phyloP scores from a whole-genome alignment of 192 early-diverging fungal species.

The Entomortierella beljakovae region DNA sequence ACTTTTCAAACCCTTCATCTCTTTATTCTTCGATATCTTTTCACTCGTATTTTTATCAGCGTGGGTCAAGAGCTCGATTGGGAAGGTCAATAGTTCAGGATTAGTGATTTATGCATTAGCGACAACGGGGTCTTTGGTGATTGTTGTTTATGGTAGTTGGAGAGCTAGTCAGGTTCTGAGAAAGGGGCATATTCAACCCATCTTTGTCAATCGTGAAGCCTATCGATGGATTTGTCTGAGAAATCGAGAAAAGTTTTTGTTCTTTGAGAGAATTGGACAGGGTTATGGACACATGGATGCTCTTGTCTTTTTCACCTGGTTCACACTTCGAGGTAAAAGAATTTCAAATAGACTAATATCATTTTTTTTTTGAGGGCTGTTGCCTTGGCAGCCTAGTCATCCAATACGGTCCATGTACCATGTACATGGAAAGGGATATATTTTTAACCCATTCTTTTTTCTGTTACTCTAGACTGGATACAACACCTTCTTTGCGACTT shows the following conservation, averaged over 20 bases:
- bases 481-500: slow-evolving; percentile 48
- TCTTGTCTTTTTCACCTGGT: slow-evolving; percentile 41
- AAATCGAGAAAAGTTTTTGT: slow-evolving; percentile 34
- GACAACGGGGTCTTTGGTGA: slow-evolving; percentile 14
- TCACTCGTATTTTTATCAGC: slow-evolving; percentile 21
- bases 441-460: not conserved
- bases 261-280: slow-evolving; percentile 50
- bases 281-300: slow-evolving; percentile 42
- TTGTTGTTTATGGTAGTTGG: slow-evolving; percentile 36
- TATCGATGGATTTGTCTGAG: slow-evolving; percentile 46
- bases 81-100: slow-evolving; percentile 25
- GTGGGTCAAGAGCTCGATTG: slow-evolving; percentile 20
- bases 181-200: slow-evolving; percentile 34
- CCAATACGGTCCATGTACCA: not conserved
- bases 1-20: slow-evolving; percentile 34
- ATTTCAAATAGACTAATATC: not conserved
- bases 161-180: slow-evolving; percentile 21
- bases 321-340: slow-evolving; percentile 31
- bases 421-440: not conserved
- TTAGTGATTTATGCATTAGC: slow-evolving; percentile 31
- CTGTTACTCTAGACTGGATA: slow-evolving; percentile 36
- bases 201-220: slow-evolving; percentile 47
- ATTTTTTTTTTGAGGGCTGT: not conserved
- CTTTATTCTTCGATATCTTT: slow-evolving; percentile 34
- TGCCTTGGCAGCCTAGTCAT: no score